Base-by-base conservation (phyloP, 495 filamentous ascomycete species). In the Ascodesmis nigricans region DNA sequence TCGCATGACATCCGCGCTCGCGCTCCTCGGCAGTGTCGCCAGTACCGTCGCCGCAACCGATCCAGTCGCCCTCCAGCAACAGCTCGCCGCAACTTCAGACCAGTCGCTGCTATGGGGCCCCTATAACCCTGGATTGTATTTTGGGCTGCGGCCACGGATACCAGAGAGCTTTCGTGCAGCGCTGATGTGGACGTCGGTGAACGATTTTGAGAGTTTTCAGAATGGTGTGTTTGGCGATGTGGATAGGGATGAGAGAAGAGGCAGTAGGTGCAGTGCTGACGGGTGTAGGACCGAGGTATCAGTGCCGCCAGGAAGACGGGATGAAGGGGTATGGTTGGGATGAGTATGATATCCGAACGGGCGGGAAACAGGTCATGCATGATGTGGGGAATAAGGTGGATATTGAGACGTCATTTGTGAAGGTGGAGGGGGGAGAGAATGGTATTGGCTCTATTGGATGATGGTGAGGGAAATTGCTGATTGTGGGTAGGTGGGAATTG, bases 311-410 rank as follows among this genome's bases (percentile, higher is more conserved):
- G 54, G 64, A 83, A 52, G 80, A 91, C 50, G 76, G 73, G 38
- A 92, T 97, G 75, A 71, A 71, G 26, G 82, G 87, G 22, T 97
- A 97, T 52, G 87, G 84, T 39, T 97, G 87, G 87, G 84, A 95
- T 43, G 67, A 87, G 47, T 97, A 90, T 56, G 87, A 95, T 53
- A 70, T 78, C 14, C 64, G 87, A 31, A 71, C 63, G 27, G 87
- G 87, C 44, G 87, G 87, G 30, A 61, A 73, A 15, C 78, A 97
- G 59, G 77, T 75, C 13, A 83, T 97, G 35, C 76, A 81, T 46
- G 87, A 97, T 48, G 71, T 66, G 11, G 74, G 69, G 20, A 97
- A 97, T 55, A 66, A 62, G 36, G 61, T 97, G 36, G 83, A 95
- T 56, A 63, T 97, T 40, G 82, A 75, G 19, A 92, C 87, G 17